Evolutionary conservation across 306 rosid genomes (phyloP).

Genomic region (Cicer yamashitae): DNA sequence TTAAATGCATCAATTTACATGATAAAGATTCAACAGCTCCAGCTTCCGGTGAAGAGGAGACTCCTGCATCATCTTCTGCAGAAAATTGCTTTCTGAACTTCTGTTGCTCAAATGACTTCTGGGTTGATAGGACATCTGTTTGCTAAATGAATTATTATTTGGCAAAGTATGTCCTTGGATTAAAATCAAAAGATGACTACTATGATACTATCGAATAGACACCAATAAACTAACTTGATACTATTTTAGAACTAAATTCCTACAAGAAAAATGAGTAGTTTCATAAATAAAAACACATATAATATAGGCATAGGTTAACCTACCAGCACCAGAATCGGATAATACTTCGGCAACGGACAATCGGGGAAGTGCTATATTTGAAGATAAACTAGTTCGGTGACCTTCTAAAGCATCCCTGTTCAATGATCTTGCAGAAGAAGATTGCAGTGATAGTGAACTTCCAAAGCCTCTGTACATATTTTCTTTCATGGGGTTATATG

Average conservation of each 20-base stretch:
- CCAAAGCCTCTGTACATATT: conserved; percentile 72
- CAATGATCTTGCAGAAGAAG: conserved; percentile 76
- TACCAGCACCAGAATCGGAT: conserved; percentile 68
- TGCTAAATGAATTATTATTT: conserved; percentile 43
- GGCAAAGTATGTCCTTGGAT: conserved; percentile 43
- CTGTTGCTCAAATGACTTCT: conserved; percentile 62
- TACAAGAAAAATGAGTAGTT: conserved; percentile 17
- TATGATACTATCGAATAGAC: conserved; percentile 11
- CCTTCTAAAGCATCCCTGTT: conserved; percentile 68
- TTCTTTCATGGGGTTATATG: conserved; percentile 81
- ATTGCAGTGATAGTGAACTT: conserved; percentile 82
- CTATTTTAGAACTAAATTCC: conserved; percentile 38
- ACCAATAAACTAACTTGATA: conserved; percentile 4
- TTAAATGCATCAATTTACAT: conserved; percentile 65
- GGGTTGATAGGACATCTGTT: conserved; percentile 70
- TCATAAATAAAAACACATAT: conserved; percentile 15
- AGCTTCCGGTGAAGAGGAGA: conserved; percentile 64
- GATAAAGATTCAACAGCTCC: conserved; percentile 67
- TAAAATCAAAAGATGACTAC: conserved; percentile 25
- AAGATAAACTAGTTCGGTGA: conserved; percentile 74
- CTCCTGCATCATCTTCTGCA: conserved; percentile 68
- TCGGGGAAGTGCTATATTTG: conserved; percentile 70
- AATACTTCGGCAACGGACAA: conserved; percentile 82
- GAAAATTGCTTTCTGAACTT: conserved; percentile 60
- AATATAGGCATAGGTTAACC: conserved; percentile 27